Percentiles rank a stretch among this genome's conserved stretches.
phyloP scores from a whole-genome alignment of 164 flowering plant species.

The Aristolochia fimbriata region DNA sequence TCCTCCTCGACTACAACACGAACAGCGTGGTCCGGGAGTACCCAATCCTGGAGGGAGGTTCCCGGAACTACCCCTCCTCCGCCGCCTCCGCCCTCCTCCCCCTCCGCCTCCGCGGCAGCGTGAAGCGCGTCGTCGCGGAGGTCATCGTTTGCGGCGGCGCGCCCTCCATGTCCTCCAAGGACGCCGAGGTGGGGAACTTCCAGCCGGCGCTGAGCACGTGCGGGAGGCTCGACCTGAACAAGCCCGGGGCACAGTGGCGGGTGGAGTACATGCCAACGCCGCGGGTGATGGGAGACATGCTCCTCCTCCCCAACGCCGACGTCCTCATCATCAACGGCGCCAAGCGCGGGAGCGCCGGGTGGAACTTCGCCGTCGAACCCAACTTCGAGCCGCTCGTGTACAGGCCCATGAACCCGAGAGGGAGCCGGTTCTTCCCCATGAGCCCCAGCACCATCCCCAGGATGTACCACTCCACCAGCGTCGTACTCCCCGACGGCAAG shows the following conservation, averaged over 20 bases:
- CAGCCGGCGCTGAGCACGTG: conserved; percentile 45
- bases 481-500: conserved; percentile 48
- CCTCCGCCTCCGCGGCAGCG: conserved; percentile 18
- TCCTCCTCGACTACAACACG: conserved; percentile 37
- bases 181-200: conserved; percentile 16
- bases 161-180: conserved; percentile 11
- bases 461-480: conserved; percentile 74
- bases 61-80: conserved; percentile 77
- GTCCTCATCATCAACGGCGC: conserved; percentile 78
- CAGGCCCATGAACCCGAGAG: conserved; percentile 12
- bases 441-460: conserved; percentile 37
- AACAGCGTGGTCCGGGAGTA: conserved; percentile 28
- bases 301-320: conserved; percentile 61
- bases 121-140: conserved; percentile 20
- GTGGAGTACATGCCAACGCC: conserved; percentile 61
- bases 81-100: conserved; percentile 75
- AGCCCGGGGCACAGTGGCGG: conserved; percentile 34
- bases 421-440: conserved; percentile 30
- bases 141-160: conserved; percentile 74
- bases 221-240: conserved; percentile 32
- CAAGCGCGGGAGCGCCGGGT: conserved; percentile 48
- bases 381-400: conserved; percentile 47
- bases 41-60: conserved; percentile 54
- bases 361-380: conserved; percentile 50
- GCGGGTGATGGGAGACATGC: conserved; percentile 73